These are phyloP conservation scores for Clavariopsis aquatica DNA, from an alignment of 495 filamentous ascomycete genomes.

Conservation along the genomic window DNA sequence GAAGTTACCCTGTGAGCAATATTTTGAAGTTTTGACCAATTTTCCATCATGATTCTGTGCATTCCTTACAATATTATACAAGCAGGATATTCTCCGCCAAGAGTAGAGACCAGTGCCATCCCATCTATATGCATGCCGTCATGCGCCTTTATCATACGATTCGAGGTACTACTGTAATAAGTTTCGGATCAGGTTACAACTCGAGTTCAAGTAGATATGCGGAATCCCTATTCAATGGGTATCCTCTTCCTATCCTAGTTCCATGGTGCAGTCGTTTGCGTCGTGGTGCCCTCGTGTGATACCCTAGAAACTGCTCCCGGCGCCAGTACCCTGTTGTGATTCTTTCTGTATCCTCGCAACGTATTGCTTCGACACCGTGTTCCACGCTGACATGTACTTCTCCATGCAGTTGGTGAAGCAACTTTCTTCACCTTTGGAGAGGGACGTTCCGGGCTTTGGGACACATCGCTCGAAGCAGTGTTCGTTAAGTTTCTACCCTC, in stretches of 20 bases:
- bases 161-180: not conserved
- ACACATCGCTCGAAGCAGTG: constrained; percentile 95
- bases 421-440: constrained; percentile 69
- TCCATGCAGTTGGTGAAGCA: constrained; percentile 92
- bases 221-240: too few species aligned
- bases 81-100: not conserved
- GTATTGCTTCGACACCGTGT: constrained; percentile 75
- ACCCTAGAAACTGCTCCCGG: constrained; percentile 3
- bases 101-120: not conserved
- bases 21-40: not conserved
- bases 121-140: not conserved
- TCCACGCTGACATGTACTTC: constrained; percentile 96
- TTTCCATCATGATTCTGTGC: not conserved
- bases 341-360: constrained; percentile 71
- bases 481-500: constrained; percentile 83
- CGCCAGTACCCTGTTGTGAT: constrained; percentile 22
- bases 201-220: not conserved
- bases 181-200: too few species aligned
- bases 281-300: not conserved
- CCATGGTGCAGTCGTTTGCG: too few species aligned
- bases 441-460: constrained; percentile 74
- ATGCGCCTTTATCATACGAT: too few species aligned
- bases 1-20: constrained; percentile 2
- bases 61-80: constrained; percentile 6
- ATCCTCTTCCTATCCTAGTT: too few species aligned